Conservation (phyloP, 2,329 filamentous ascomycete species). For the Cercospora canescens region DNA sequence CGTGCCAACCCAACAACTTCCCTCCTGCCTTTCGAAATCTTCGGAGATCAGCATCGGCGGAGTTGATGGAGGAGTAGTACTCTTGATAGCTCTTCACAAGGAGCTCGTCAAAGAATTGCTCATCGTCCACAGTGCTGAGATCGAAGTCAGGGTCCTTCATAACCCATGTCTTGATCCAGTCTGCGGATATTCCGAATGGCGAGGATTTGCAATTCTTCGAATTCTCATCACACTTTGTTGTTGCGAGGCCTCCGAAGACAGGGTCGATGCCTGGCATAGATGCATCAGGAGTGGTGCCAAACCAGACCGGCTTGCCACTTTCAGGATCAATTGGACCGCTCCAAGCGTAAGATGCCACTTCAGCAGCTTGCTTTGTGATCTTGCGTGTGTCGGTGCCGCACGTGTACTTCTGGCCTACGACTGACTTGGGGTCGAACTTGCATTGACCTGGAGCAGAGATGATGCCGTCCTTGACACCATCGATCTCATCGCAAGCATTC, state of each 20-base stretch:
- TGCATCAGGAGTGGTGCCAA: slow-evolving; percentile 21
- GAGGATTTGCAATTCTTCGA: slow-evolving; percentile 25
- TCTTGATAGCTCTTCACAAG: slow-evolving; percentile 17
- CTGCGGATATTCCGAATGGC: slow-evolving; percentile 34
- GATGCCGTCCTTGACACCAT: slow-evolving; percentile 40
- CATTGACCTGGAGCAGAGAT: slow-evolving; percentile 33
- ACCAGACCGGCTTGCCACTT: slow-evolving; percentile 33
- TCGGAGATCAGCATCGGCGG: slow-evolving; percentile 38
- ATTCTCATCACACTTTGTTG: slow-evolving; percentile 29
- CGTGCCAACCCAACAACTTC: slow-evolving; percentile 45
- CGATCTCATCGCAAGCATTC: slow-evolving; percentile 38
- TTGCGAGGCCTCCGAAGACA: slow-evolving; percentile 27
- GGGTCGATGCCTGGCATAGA: slow-evolving; percentile 26
- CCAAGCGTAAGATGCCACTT: slow-evolving; percentile 37
- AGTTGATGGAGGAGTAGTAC: slow-evolving; percentile 39
- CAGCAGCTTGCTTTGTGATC: slow-evolving; percentile 34
- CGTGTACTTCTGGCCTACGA: slow-evolving; percentile 31
- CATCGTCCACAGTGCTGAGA: slow-evolving; percentile 21
- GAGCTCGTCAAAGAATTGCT: slow-evolving; percentile 20
- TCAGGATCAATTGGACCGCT: slow-evolving; percentile 30
- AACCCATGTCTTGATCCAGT: slow-evolving; percentile 40
- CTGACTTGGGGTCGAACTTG: slow-evolving; percentile 32
- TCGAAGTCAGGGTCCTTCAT: slow-evolving; percentile 30
- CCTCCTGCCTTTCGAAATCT: slow-evolving; percentile 38
- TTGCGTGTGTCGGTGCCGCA: slow-evolving; percentile 27